Percentiles rank a stretch among this genome's conserved stretches.
Conservation (phyloP, 306 rosid genomes). For the Quillaja saponaria region DNA sequence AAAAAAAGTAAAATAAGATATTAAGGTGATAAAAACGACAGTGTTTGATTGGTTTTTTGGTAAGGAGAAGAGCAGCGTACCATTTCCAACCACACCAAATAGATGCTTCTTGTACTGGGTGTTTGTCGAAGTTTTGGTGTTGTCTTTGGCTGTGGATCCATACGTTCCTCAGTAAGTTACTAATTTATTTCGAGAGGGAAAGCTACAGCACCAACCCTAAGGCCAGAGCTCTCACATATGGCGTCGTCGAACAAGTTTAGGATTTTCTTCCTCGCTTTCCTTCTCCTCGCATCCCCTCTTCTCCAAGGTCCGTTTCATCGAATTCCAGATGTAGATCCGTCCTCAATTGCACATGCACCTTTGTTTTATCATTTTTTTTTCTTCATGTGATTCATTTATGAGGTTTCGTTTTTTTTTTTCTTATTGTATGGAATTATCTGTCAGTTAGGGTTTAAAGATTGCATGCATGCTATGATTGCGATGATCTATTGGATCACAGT, state of each 20-base stretch:
- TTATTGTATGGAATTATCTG: not conserved
- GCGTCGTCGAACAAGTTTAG: slow-evolving; percentile 44
- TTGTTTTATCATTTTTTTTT: not conserved
- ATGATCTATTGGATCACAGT: slow-evolving; percentile 22
- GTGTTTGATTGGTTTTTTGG: no score
- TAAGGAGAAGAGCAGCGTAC: no score
- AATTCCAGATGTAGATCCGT: slow-evolving; percentile 60
- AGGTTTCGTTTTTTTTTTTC: slow-evolving; percentile 2
- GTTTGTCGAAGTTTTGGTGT: no score
- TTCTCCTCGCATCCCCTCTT: slow-evolving; percentile 72
- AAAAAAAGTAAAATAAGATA: no score
- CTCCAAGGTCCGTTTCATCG: slow-evolving; percentile 55
- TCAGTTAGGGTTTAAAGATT: slow-evolving; percentile 25
- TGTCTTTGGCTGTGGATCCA: no score
- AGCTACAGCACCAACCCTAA: not conserved
- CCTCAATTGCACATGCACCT: not conserved
- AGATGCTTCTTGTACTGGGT: no score
- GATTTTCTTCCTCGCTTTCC: slow-evolving; percentile 62
- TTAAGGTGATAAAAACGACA: no score
- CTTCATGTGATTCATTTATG: not conserved
- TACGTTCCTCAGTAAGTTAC: no score
- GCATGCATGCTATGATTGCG: slow-evolving; percentile 39
- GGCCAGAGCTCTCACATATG: slow-evolving; percentile 18
- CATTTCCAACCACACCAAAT: no score
- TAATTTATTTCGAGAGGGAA: no score